Base-by-base conservation (phyloP, 495 filamentous ascomycete genomes). In the Cercophora samala region DNA sequence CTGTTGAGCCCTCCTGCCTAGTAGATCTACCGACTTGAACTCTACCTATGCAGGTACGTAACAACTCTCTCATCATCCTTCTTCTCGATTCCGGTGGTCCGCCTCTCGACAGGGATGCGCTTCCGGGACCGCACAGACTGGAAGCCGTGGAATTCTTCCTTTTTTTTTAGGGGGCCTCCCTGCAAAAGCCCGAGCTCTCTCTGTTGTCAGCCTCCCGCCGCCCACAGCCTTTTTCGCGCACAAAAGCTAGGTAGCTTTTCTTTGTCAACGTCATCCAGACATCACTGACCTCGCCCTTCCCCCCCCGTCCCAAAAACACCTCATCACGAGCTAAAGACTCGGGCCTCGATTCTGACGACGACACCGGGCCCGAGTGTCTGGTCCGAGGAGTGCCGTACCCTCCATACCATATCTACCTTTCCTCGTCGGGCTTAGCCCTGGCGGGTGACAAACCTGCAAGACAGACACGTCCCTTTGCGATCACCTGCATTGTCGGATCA, bases 71-170 rank as follows among this genome's bases (percentile, higher is more conserved):
- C 11, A 17, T 46, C 37, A 3, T 46, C 37, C 37, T 46, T 46
- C 37, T 17, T 46, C 6, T 46, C 37, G 37, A 46, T 46, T 46
- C 37, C 37, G 37, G 37, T 46, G 37, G 15, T 46, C 37, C 37
- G 37, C 37, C 37, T 46, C 37, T 62, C 32, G 60, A 23, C 60
- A 62, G 25, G 58, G 58, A 60, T 60, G 21, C 19, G 21, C 15
- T 37, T 62, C 60, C 0, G 32, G 67, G 53, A 15, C 24, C 58
- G 59, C 64, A 64, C 68, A 54, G 64, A 64, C 61, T 66, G 2
- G 68, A 70, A 69, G 68, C 67, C 17, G 13, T 66, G 18, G 63
- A 62, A 62, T 25, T 29, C 60, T 37, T 62, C 24, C 24, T 64
- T 66, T 59, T 64, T 66, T 59, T 37, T 59, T 66, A 61, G 25